Evolutionary conservation across 768 basidiomycete species (phyloP), one percentile per base, ranked within the genome.

Genomic region (Amylocystis lapponica): DNA sequence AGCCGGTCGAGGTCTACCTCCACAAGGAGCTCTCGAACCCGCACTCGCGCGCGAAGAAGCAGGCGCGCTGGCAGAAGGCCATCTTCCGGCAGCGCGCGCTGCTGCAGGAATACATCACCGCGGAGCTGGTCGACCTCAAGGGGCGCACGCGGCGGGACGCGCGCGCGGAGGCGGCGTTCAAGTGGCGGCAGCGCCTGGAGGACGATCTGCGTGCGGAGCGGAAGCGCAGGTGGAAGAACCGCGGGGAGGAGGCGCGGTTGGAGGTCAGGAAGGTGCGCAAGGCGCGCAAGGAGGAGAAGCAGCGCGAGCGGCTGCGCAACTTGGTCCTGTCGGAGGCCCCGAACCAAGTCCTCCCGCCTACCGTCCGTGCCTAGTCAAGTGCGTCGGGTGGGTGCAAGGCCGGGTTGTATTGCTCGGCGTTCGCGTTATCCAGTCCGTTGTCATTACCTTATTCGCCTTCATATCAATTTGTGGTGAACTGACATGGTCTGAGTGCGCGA

Each of bases 21-120:
- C 58, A 66, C 34, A 74, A 74, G 48, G 89, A 92, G 55, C 75
- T 92, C 29, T 72, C 85, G 21, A 89, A 90, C 60, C 87, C 87
- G 20, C 83, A 89, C 56, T 79, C 84, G 11, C 81, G 86, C 16
- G 84, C 87, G 8, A 89, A 86, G 70, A 89, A 86, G 60, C 81
- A 85, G 54, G 68, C 69, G 37, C 78, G 89, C 49, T 91, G 84
- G 83, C 77, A 85, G 59, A 69, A 67, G 4, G 73, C 71, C 50
- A 70, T 73, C 49, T 51, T 59, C 14, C 66, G 71, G 48, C 72
- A 70, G 56, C 67, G 71, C 33, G 60, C 63, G 16, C 65, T 84
- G 41, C 66, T 83, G 36, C 66, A 71, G 46, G 64, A 78, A 48
- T 75, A 77, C 50, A 65, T 80, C 34, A 45, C 46, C 41, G 60